phyloP scores from a whole-genome alignment of 768 basidiomycete genomes.

The Phaeotremella fagi region DNA sequence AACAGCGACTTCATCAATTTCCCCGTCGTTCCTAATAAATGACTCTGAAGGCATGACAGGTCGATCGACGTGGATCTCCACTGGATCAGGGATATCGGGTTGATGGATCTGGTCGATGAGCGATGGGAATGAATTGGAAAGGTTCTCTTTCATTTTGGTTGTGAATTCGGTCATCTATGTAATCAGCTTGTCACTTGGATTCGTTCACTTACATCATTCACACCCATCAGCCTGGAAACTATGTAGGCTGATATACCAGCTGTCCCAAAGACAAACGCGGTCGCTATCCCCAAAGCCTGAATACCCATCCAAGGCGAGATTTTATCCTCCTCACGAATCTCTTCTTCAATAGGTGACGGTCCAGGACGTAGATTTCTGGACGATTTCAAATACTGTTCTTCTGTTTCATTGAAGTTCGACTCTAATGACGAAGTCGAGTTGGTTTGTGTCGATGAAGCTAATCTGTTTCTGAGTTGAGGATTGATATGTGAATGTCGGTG shows the following conservation, averaged over 20 bases:
- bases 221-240: conserved; percentile 30
- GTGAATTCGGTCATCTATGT: conserved; percentile 32
- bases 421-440: neutral
- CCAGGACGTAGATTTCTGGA: conserved; percentile 5
- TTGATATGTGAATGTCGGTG: neutral
- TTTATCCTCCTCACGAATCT: conserved; percentile 4
- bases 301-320: conserved; percentile 17
- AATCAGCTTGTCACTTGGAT: neutral
- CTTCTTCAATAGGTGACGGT: conserved; percentile 2
- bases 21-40: neutral
- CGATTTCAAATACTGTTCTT: conserved; percentile 15
- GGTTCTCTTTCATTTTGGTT: conserved; percentile 26
- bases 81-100: neutral
- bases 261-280: conserved; percentile 28
- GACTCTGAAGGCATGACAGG: neutral
- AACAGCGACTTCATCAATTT: neutral
- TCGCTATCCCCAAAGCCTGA: conserved; percentile 36
- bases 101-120: neutral
- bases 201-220: conserved; percentile 27
- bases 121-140: conserved; percentile 23
- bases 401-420: conserved; percentile 20
- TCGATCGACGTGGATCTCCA: neutral
- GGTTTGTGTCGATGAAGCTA: neutral
- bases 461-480: neutral
- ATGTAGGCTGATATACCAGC: conserved; percentile 28